These are phyloP conservation scores for Pisolithus microcarpus DNA, from an alignment of 768 basidiomycete species.

Conservation along the genomic window DNA sequence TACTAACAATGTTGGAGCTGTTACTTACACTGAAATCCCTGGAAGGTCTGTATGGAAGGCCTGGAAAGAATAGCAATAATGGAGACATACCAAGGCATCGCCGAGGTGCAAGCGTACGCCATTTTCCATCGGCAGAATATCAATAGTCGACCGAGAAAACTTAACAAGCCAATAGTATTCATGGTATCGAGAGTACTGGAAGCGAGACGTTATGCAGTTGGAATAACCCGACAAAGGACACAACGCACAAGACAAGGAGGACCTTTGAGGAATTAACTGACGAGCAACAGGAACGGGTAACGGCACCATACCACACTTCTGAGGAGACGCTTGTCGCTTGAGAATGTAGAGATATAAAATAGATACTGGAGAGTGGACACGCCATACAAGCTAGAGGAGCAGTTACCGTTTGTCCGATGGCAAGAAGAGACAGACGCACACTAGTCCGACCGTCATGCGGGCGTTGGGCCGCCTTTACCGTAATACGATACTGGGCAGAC, in stretches of 20 bases:
- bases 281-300: background rate
- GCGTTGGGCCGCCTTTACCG: no score
- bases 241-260: background rate
- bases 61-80: background rate
- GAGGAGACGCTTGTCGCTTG: constrained; percentile 7
- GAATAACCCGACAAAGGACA: background rate
- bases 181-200: background rate
- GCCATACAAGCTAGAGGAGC: constrained; percentile 13
- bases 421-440: constrained; percentile 4
- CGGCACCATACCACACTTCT: constrained; percentile 9
- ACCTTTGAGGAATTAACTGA: background rate
- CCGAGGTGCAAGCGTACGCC: background rate
- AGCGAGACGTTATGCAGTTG: background rate
- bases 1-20: no score
- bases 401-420: background rate
- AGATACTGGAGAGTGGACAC: constrained; percentile 11
- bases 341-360: constrained; percentile 15
- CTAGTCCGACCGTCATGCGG: no score
- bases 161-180: background rate
- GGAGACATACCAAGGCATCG: constrained; percentile 8
- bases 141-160: background rate
- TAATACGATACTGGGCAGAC: no score
- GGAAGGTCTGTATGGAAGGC: no score
- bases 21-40: constrained; percentile 5
- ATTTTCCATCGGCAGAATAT: constrained; percentile 5